Evolutionary conservation across 2,329 filamentous ascomycete genomes (phyloP).

Genomic region (Aspergillus transmontanensis): DNA sequence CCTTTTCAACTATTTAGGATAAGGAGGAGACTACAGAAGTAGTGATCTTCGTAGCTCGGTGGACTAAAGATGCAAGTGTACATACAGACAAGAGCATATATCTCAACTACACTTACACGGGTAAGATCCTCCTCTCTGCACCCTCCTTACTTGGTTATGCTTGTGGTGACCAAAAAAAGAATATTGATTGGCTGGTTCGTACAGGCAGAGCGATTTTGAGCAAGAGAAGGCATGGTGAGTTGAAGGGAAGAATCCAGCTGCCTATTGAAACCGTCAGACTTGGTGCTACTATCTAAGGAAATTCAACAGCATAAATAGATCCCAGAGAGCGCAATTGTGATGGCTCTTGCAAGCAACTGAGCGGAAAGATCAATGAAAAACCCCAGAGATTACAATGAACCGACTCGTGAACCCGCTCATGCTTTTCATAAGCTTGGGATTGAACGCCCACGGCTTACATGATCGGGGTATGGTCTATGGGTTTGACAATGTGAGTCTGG

Average conservation of each 20-base stretch:
- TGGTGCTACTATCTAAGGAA: not conserved
- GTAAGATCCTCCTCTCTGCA: not conserved
- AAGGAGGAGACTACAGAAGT: not conserved
- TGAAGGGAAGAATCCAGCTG: slow-evolving; percentile 3
- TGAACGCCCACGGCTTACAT: slow-evolving; percentile 4
- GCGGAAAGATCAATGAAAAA: not conserved
- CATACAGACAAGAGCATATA: not conserved
- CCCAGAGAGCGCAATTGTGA: slow-evolving; percentile 3
- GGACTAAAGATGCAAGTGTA: not conserved
- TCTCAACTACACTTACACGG: not conserved
- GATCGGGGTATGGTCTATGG: slow-evolving; percentile 9
- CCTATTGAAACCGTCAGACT: not conserved
- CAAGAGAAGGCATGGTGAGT: not conserved
- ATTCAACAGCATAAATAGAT: slow-evolving; percentile 11
- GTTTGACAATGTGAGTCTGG: slow-evolving; percentile 9
- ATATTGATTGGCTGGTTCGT: not conserved
- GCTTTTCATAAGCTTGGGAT: slow-evolving; percentile 6
- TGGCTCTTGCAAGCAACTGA: slow-evolving; percentile 1
- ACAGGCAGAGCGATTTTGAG: not conserved
- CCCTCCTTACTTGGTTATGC: not conserved
- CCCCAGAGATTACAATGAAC: slow-evolving; percentile 4
- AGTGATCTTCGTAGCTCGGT: not conserved
- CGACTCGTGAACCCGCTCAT: slow-evolving; percentile 1
- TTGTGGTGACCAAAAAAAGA: not conserved
- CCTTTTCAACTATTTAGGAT: not conserved